A percentile compares a stretch with the other conserved stretches of the same genome.
phyloP scores from a whole-genome alignment of 2,329 filamentous ascomycete species.

The Neofusicoccum kwambonambiense region DNA sequence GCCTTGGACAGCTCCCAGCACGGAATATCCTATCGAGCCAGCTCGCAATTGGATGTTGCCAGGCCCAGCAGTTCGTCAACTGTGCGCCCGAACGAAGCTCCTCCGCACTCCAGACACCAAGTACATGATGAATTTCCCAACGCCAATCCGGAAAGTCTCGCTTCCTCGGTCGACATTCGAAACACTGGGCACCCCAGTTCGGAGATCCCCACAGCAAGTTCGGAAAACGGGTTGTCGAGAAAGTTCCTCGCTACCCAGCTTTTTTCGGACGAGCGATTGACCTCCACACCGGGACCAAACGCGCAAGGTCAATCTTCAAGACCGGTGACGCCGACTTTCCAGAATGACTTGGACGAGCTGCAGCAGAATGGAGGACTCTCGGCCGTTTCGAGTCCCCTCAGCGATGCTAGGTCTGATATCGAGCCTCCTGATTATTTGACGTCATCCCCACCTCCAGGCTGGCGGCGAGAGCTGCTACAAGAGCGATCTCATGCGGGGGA shows the following conservation, averaged over 20 bases:
- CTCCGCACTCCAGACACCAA: neutral
- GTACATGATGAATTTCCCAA: neutral
- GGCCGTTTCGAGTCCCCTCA: neutral
- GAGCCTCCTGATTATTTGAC: neutral
- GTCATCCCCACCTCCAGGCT: neutral
- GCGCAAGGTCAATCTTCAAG: neutral
- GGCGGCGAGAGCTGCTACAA: neutral
- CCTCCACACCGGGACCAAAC: neutral
- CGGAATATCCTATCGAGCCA: too few species aligned
- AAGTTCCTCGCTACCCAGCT: neutral
- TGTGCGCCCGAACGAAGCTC: too few species aligned
- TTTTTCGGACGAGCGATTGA: neutral
- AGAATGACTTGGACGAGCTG: constrained; percentile 12
- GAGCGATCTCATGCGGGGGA: neutral
- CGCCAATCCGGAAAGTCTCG: neutral
- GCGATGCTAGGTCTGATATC: constrained; percentile 7
- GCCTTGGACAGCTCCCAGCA: neutral
- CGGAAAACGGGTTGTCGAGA: neutral
- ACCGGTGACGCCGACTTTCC: neutral
- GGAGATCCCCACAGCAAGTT: neutral
- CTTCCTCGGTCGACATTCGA: neutral
- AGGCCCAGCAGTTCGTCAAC: neutral
- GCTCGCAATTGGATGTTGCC: neutral
- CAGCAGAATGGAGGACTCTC: constrained; percentile 1
- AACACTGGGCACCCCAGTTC: neutral